Percentiles rank a stretch among this genome's conserved stretches.
phyloP scores from a whole-genome alignment of 495 filamentous ascomycete species.

The Margaritispora aquatica region DNA sequence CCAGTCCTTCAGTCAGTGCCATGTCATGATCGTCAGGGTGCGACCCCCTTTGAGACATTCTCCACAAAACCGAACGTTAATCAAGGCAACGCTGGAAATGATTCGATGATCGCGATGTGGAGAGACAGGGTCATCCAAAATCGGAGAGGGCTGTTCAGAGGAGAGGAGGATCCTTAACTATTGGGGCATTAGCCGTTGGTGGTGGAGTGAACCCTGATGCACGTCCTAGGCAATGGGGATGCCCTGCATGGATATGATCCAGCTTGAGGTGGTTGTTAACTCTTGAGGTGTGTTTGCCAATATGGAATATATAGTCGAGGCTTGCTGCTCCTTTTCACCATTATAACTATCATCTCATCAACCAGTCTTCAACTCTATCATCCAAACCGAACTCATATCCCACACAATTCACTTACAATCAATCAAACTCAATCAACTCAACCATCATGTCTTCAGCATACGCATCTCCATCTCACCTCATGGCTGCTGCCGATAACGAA shows the following conservation, averaged over 20 bases:
- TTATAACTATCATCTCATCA: no score
- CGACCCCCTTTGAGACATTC: neutral
- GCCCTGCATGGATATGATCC: no score
- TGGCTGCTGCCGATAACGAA: neutral
- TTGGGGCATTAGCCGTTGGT: neutral
- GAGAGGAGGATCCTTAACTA: neutral
- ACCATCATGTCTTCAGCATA: constrained; percentile 6
- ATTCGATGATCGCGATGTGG: neutral
- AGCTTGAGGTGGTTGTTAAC: no score
- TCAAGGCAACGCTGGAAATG: neutral
- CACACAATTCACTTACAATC: neutral
- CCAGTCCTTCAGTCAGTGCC: neutral
- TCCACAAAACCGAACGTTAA: neutral
- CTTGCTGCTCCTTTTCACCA: no score
- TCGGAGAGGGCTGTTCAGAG: neutral
- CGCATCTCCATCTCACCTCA: neutral
- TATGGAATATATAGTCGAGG: no score
- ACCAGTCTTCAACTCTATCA: neutral
- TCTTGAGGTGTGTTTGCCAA: no score
- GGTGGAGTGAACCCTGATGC: neutral
- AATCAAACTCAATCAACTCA: neutral
- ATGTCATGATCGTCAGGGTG: constrained; percentile 15
- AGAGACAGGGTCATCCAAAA: neutral
- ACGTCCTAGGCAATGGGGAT: no score
- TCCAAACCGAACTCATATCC: neutral